A percentile compares a stretch with the other conserved stretches of the same genome.
Conservation (phyloP, 1,139 yeast genomes). For the Suhomyces yuchorum region DNA sequence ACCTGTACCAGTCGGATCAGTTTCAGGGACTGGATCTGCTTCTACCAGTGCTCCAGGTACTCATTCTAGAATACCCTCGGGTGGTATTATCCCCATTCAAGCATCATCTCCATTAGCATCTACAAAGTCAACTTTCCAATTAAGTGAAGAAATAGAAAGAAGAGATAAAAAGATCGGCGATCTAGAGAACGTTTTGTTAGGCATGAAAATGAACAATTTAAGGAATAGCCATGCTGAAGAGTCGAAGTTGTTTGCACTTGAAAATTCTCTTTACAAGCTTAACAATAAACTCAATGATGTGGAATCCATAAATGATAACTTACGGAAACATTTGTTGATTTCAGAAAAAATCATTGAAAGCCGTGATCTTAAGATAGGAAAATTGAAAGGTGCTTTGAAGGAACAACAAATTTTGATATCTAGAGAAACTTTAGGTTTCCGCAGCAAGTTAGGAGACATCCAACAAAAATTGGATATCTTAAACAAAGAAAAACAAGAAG, state of each 20-base stretch:
- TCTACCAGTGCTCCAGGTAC: conserved; percentile 1
- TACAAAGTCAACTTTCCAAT: conserved; percentile 11
- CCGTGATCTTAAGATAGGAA: conserved; percentile 59
- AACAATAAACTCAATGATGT: conserved; percentile 44
- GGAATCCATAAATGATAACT: conserved; percentile 39
- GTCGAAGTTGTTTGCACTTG: conserved; percentile 44
- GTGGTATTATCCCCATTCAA: conserved; percentile 12
- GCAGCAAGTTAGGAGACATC: conserved; percentile 48
- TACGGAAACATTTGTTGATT: conserved; percentile 46
- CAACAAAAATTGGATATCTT: conserved; percentile 39
- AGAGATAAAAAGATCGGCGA: conserved; percentile 41
- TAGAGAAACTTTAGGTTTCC: conserved; percentile 57
- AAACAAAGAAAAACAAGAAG: conserved; percentile 21
- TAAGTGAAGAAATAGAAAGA: conserved; percentile 31
- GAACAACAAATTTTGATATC: conserved; percentile 54
- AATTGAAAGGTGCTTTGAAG: conserved; percentile 53
- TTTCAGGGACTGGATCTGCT: conserved; percentile 6
- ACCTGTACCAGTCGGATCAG: conserved; percentile 12
- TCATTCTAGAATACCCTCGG: conserved; percentile 9
- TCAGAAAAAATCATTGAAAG: conserved; percentile 62
- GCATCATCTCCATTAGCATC: conserved; percentile 18
- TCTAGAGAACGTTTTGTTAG: conserved; percentile 40
- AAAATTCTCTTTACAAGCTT: conserved; percentile 40
- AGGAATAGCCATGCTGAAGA: conserved; percentile 47
- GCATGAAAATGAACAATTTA: conserved; percentile 39